These are phyloP conservation scores for Colletotrichum sp. DNA, from an alignment of 2,329 filamentous ascomycete species.

Conservation along the genomic window DNA sequence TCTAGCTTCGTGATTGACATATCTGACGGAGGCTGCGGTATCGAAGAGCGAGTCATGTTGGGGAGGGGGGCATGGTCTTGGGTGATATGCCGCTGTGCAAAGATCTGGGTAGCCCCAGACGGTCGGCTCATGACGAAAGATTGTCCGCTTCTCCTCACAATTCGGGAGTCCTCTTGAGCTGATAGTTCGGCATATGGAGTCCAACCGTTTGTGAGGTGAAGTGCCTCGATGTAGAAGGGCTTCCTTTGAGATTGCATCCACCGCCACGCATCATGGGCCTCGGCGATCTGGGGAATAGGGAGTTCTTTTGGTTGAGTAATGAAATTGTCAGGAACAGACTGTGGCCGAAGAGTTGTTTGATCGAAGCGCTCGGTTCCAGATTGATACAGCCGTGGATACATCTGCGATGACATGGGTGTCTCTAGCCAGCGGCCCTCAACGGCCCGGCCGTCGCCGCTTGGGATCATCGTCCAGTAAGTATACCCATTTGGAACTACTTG, in stretches of 20 bases:
- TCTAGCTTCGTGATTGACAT: background rate
- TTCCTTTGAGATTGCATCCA: background rate
- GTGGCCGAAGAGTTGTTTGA: background rate
- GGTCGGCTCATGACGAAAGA: background rate
- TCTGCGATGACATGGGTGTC: background rate
- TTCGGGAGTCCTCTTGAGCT: background rate
- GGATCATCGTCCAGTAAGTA: background rate
- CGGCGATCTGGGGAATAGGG: background rate
- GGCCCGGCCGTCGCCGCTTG: background rate
- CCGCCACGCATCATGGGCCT: background rate
- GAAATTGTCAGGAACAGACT: background rate
- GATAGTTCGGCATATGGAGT: background rate
- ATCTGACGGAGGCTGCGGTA: background rate
- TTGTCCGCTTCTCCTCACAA: background rate
- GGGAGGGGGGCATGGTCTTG: background rate
- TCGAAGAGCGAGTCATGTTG: background rate
- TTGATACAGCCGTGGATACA: background rate
- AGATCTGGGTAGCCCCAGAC: background rate
- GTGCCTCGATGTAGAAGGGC: background rate
- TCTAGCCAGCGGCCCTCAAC: background rate
- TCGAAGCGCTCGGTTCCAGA: background rate
- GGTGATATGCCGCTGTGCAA: background rate
- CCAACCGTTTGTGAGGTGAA: background rate
- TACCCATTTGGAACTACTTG: background rate
- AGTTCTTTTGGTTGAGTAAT: background rate